Percentiles rank a stretch among this genome's conserved stretches.
Evolutionary conservation across 2,329 filamentous ascomycete species (phyloP).

Genomic region (Microcera coccophila): DNA sequence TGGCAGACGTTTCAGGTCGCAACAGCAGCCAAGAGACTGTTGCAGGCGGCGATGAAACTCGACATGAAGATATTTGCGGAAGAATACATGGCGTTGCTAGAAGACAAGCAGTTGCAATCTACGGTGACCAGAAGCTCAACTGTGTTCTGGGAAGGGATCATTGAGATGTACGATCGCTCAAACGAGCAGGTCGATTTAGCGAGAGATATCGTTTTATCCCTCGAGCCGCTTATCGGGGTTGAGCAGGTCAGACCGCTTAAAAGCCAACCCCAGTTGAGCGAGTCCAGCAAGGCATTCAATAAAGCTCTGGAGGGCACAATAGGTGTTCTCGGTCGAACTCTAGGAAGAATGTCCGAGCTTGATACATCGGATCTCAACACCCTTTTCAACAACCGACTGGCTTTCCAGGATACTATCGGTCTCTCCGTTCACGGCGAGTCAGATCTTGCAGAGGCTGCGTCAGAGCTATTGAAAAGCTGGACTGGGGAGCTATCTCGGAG

Average conservation of each 20-base stretch:
- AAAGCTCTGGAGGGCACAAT: slow-evolving; percentile 55
- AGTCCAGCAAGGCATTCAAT: slow-evolving; percentile 66
- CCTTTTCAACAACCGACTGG: slow-evolving; percentile 64
- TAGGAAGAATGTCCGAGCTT: slow-evolving; percentile 78
- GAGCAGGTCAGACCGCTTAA: slow-evolving; percentile 65
- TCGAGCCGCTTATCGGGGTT: slow-evolving; percentile 66
- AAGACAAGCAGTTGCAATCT: slow-evolving; percentile 58
- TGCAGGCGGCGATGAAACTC: slow-evolving; percentile 54
- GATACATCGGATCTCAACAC: slow-evolving; percentile 62
- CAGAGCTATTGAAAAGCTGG: slow-evolving; percentile 78
- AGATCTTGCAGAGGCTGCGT: slow-evolving; percentile 72
- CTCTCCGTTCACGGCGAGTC: slow-evolving; percentile 78
- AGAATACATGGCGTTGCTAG: slow-evolving; percentile 55
- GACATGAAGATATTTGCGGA: slow-evolving; percentile 42
- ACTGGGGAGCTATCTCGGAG: slow-evolving; percentile 60
- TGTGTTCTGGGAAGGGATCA: slow-evolving; percentile 37
- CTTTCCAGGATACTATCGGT: slow-evolving; percentile 71
- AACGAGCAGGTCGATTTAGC: slow-evolving; percentile 70
- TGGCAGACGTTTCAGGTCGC: slow-evolving; percentile 40
- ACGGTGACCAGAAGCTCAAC: slow-evolving; percentile 65
- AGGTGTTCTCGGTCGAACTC: slow-evolving; percentile 64
- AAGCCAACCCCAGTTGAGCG: slow-evolving; percentile 35
- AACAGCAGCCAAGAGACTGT: slow-evolving; percentile 41
- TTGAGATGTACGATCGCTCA: slow-evolving; percentile 74
- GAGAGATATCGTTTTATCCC: slow-evolving; percentile 66